Conservation (phyloP, 305 asterid genomes). For the Euphrasia arctica region DNA sequence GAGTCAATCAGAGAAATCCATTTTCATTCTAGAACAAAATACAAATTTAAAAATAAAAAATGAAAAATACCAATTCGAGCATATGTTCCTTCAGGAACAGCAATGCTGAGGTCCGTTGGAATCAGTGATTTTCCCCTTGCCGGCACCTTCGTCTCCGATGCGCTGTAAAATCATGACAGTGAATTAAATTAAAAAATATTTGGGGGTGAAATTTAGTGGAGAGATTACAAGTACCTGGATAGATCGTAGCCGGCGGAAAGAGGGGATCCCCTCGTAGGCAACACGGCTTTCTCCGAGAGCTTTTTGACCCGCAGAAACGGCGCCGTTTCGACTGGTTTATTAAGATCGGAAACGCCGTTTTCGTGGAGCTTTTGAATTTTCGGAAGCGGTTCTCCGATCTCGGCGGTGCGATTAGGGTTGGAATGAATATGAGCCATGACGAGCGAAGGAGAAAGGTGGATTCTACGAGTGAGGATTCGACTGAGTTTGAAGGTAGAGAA, state of each 20-base stretch:
- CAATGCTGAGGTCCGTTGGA: slow-evolving; percentile 57
- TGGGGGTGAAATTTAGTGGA: too few species aligned
- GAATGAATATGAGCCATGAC: slow-evolving; percentile 22
- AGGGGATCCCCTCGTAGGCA: slow-evolving; percentile 57
- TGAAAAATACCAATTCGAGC: slow-evolving; percentile 52
- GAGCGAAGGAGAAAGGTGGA: not conserved
- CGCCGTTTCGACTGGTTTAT: not conserved
- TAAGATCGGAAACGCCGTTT: slow-evolving; percentile 14
- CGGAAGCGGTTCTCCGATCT: slow-evolving; percentile 34
- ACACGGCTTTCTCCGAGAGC: slow-evolving; percentile 57
- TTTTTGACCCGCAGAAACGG: slow-evolving; percentile 48
- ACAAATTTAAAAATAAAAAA: not conserved
- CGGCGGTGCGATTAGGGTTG: slow-evolving; percentile 21
- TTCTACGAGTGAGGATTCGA: not conserved
- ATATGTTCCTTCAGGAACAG: slow-evolving; percentile 57
- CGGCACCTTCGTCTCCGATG: slow-evolving; percentile 48
- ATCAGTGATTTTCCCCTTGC: slow-evolving; percentile 58
- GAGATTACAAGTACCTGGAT: slow-evolving; percentile 38
- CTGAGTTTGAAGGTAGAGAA: not conserved
- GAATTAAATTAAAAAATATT: not conserved
- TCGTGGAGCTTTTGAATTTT: slow-evolving; percentile 34
- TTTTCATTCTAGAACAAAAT: not conserved
- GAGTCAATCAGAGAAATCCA: not conserved
- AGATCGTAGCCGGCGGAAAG: slow-evolving; percentile 75
- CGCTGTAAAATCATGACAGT: slow-evolving; percentile 25